Conservation (phyloP, 495 filamentous ascomycete species). For the Podospora anserina region DNA sequence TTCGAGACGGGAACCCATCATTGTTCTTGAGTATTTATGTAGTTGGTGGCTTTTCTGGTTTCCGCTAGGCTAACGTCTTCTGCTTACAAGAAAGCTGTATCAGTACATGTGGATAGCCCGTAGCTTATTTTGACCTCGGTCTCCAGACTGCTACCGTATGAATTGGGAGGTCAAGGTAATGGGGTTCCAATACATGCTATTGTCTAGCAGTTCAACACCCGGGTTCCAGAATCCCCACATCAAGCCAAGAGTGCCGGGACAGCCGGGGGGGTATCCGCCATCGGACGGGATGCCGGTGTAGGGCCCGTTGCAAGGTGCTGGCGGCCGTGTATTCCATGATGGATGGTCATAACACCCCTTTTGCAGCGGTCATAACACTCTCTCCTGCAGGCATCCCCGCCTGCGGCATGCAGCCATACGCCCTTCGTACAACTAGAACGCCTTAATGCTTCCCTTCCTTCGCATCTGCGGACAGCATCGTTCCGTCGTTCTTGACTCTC, state of each 20-base stretch:
- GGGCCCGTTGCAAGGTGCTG: not conserved
- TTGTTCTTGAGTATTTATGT: not conserved
- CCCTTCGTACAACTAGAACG: not conserved
- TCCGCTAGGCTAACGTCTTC: not conserved
- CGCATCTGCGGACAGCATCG: slow-evolving; percentile 19
- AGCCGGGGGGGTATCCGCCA: slow-evolving; percentile 15
- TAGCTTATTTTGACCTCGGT: not conserved
- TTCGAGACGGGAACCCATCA: not conserved
- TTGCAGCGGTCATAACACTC: not conserved
- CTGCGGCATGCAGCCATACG: not conserved
- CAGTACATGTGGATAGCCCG: not conserved
- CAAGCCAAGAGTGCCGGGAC: not conserved
- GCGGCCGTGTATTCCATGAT: not conserved
- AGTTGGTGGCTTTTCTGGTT: not conserved
- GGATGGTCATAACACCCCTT: not conserved
- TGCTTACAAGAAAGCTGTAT: not conserved
- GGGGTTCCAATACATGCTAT: not conserved
- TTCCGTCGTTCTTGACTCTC: slow-evolving; percentile 38
- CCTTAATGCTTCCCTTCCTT: slow-evolving; percentile 27
- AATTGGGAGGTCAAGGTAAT: not conserved
- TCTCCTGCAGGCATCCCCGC: not conserved
- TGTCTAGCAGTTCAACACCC: not conserved
- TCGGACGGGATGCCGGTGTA: slow-evolving; percentile 12
- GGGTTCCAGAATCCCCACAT: not conserved
- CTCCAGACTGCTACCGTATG: not conserved